Conservation (phyloP, 148 eudicot genomes). For the Chenopodium album region DNA sequence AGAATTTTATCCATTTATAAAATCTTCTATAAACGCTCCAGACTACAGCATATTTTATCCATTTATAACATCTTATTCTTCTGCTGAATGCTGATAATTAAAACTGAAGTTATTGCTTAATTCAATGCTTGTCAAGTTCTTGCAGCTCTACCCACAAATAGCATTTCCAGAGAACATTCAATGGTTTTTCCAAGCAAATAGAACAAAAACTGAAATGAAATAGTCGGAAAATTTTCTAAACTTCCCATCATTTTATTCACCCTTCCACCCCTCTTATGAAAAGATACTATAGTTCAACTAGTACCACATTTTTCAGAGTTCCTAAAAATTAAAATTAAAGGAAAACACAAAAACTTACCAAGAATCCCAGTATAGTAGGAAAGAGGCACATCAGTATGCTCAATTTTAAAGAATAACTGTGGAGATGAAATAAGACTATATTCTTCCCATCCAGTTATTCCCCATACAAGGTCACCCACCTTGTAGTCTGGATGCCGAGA, state of each 20-base stretch:
- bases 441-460: constrained; percentile 63
- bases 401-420: constrained; percentile 39
- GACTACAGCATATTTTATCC: too few species aligned
- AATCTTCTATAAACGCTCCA: too few species aligned
- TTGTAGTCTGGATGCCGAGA: constrained; percentile 49
- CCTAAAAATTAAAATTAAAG: not conserved
- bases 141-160: not conserved
- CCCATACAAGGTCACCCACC: constrained; percentile 54
- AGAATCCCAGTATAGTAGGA: constrained; percentile 69
- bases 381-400: constrained; percentile 63
- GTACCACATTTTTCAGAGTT: too few species aligned
- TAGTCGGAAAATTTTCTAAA: not conserved
- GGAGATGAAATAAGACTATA: constrained; percentile 43
- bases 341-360: constrained; percentile 31
- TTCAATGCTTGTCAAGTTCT: not conserved
- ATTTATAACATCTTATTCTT: not conserved
- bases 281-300: not conserved
- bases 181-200: not conserved
- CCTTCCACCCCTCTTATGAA: not conserved
- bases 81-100: too few species aligned
- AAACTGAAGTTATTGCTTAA: too few species aligned
- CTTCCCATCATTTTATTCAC: not conserved
- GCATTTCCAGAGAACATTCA: not conserved
- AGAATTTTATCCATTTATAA: too few species aligned
- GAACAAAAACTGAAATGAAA: not conserved